phyloP scores from a whole-genome alignment of 2,329 filamentous ascomycete species.

The Xylaria sp. region DNA sequence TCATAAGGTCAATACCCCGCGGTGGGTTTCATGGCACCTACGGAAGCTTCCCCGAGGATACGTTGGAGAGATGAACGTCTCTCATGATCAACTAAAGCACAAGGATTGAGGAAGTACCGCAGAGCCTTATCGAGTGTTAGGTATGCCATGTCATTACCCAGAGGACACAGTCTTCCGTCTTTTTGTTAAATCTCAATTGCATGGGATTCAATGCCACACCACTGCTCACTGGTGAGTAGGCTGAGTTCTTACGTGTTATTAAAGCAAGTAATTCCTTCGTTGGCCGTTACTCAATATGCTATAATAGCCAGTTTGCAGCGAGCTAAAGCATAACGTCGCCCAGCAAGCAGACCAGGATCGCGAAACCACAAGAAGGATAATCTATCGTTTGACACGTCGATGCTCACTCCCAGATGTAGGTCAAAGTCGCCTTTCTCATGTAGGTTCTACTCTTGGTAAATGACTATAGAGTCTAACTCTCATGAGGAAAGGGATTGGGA shows the following conservation, averaged over 20 bases:
- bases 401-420: not conserved
- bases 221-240: not conserved
- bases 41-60: not conserved
- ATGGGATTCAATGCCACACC: not conserved
- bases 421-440: not conserved
- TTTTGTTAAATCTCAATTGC: not conserved
- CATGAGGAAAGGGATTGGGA: not conserved
- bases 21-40: not conserved
- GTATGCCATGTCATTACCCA: not conserved
- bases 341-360: not conserved
- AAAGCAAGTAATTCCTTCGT: not conserved
- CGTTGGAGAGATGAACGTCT: not conserved
- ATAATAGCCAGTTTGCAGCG: not conserved
- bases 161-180: not conserved
- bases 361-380: too few species aligned
- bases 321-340: not conserved
- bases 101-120: not conserved
- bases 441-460: not conserved
- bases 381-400: not conserved
- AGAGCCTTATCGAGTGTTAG: not conserved
- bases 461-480: not conserved
- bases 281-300: not conserved
- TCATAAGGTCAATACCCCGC: not conserved
- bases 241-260: constrained; percentile 1
- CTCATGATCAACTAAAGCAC: not conserved